These are phyloP conservation scores for Melastoma malabathricum DNA, from an alignment of 345 rosid species.

Conservation along the genomic window DNA sequence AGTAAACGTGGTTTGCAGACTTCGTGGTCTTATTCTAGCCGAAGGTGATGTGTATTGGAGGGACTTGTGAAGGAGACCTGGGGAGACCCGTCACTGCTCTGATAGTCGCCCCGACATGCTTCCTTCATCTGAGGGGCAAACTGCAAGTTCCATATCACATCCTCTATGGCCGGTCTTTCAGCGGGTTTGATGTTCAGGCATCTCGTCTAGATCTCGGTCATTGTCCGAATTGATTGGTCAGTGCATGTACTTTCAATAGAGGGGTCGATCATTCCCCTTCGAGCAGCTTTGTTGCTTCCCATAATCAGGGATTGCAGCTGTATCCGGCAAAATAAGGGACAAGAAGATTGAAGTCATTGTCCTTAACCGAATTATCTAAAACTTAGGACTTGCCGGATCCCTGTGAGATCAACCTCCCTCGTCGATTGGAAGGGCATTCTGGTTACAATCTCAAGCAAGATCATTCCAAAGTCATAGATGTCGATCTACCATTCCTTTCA, in stretches of 20 bases:
- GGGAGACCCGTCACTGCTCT: slow-evolving; percentile 67
- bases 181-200: slow-evolving; percentile 49
- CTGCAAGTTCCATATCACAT: slow-evolving; percentile 88
- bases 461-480: slow-evolving; percentile 67
- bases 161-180: slow-evolving; percentile 77
- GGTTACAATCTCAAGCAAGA: slow-evolving; percentile 68
- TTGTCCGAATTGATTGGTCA: slow-evolving; percentile 67
- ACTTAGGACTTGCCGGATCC: slow-evolving; percentile 33
- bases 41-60: slow-evolving; percentile 12
- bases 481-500: slow-evolving; percentile 34
- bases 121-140: slow-evolving; percentile 88
- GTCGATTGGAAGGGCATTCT: slow-evolving; percentile 46
- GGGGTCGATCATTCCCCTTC: slow-evolving; percentile 55
- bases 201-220: slow-evolving; percentile 63
- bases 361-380: neutral
- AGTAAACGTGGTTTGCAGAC: too few relatives aligned
- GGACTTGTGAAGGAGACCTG: slow-evolving; percentile 16
- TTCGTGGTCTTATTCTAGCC: too few relatives aligned
- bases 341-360: slow-evolving; percentile 1
- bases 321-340: slow-evolving; percentile 1
- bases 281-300: slow-evolving; percentile 29
- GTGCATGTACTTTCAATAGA: slow-evolving; percentile 41
- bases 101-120: slow-evolving; percentile 43
- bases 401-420: slow-evolving; percentile 37
- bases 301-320: slow-evolving; percentile 46